Conservation (phyloP, 306 rosid species). For the Pyrus betulifolia region DNA sequence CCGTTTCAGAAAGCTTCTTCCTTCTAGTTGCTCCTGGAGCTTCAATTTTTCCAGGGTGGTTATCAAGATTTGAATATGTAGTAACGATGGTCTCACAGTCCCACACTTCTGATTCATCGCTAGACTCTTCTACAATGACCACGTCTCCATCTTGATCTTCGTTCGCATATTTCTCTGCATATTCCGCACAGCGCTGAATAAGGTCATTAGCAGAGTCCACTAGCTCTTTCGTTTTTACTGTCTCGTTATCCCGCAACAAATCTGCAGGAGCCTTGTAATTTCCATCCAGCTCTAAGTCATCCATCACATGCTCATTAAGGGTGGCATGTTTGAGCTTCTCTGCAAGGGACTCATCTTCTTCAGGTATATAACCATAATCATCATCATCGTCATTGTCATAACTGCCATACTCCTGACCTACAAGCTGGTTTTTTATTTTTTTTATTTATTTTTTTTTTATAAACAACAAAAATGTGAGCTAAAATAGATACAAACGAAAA, state of each 20-base stretch:
- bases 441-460: not conserved
- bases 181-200: constrained; percentile 68
- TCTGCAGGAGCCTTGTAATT: constrained; percentile 73
- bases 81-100: constrained; percentile 89
- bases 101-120: constrained; percentile 87
- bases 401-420: constrained; percentile 55
- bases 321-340: constrained; percentile 49
- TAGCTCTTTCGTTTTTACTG: constrained; percentile 29
- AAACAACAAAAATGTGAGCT: constrained; percentile 1
- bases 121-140: constrained; percentile 58
- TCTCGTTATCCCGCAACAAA: constrained; percentile 32
- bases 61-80: constrained; percentile 75
- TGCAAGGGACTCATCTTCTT: constrained; percentile 57
- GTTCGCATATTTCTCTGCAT: constrained; percentile 67
- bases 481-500: constrained; percentile 3
- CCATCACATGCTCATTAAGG: constrained; percentile 30
- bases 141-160: constrained; percentile 43
- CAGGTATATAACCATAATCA: constrained; percentile 35
- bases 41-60: constrained; percentile 75
- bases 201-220: constrained; percentile 48
- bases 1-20: constrained; percentile 63
- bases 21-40: constrained; percentile 56
- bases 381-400: constrained; percentile 14
- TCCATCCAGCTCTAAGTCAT: constrained; percentile 41
- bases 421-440: constrained; percentile 32